Conservation (phyloP, 2,329 filamentous ascomycete genomes). For the Proliferodiscus dingleyae region DNA sequence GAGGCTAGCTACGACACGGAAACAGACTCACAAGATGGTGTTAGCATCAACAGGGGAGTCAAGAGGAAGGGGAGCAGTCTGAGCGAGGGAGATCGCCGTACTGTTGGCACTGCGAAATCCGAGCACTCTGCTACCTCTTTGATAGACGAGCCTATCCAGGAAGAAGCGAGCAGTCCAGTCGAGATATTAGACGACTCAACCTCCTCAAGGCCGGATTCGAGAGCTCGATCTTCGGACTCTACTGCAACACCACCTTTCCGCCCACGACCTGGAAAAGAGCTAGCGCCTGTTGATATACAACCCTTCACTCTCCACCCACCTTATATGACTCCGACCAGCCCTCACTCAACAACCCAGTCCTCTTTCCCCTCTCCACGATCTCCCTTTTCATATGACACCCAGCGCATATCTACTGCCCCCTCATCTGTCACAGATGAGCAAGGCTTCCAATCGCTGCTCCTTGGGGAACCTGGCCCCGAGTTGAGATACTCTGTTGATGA, state of each 20-base stretch:
- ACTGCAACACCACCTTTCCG: slow-evolving; percentile 29
- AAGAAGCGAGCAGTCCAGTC: slow-evolving; percentile 39
- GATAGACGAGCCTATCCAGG: slow-evolving; percentile 47
- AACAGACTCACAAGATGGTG: slow-evolving; percentile 32
- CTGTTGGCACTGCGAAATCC: slow-evolving; percentile 38
- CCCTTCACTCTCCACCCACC: slow-evolving; percentile 38
- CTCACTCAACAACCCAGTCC: slow-evolving; percentile 55
- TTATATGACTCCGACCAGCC: slow-evolving; percentile 53
- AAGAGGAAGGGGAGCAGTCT: slow-evolving; percentile 44
- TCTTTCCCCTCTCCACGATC: slow-evolving; percentile 60
- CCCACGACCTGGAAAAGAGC: slow-evolving; percentile 34
- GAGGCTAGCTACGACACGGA: slow-evolving; percentile 33
- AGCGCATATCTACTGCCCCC: slow-evolving; percentile 68
- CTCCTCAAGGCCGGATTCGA: slow-evolving; percentile 31
- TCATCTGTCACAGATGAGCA: slow-evolving; percentile 70
- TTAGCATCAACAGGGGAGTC: slow-evolving; percentile 23
- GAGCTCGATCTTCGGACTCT: slow-evolving; percentile 32
- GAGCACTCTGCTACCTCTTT: slow-evolving; percentile 47
- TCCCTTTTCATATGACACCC: slow-evolving; percentile 64
- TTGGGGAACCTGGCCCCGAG: slow-evolving; percentile 71
- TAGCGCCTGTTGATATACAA: slow-evolving; percentile 47
- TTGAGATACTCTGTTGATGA: slow-evolving; percentile 67
- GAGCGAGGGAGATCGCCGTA: slow-evolving; percentile 37
- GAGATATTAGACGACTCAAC: slow-evolving; percentile 37
- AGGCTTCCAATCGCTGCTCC: slow-evolving; percentile 63